Base-by-base conservation (phyloP, 176 grass and related monocot genomes). In the Echinochloa phyllopogon region DNA sequence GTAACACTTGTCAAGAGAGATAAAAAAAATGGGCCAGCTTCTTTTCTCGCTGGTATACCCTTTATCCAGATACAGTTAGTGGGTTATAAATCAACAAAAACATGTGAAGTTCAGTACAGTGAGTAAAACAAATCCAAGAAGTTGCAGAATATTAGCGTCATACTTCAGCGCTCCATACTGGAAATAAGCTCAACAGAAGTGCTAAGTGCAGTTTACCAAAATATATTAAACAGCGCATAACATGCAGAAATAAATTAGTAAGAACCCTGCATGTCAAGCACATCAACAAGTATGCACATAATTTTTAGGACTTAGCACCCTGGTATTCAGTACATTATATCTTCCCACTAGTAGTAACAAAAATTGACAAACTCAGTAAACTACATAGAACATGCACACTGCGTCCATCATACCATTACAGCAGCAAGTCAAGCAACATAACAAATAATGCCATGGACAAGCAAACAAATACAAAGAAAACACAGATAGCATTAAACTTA, bases 1-100 rank as follows among this genome's bases (percentile, higher is more conserved):
- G 59, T 29, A 37, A 53, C 45, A 24, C 43, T 43, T 49, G 4
- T 8, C 21, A 56, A 41, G 9, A 16, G n/a, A 39, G 29, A 58
- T 15, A 37, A 57, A 76, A 76, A 88, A 73, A 15, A 83, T 84
- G 6, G 8, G 57, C 74, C 4, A 25, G 1, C 4, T 53, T 27
- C 6, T 53, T 27, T 36, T 59, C 21, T 48, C 65, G 39, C 1
- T 15, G 10, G 6, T 15, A 8, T 5, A 67, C 1, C 21, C 3
- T 80, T 33, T 11, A 49, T 65, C 6, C 10, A 75, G 60, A 80
- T 50, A 75, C 41, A 75, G 20, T 48, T 69, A 69, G 40, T 60
- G 27, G 17, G 53, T 41, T 5, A 38, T 14, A 58, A 68, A 82
- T 15, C 14, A 33, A 15, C 23, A 67, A 58, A 57, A 38, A 53